These are phyloP conservation scores for Citrullus mucosospermus DNA, from an alignment of 306 rosid genomes.

Conservation along the genomic window DNA sequence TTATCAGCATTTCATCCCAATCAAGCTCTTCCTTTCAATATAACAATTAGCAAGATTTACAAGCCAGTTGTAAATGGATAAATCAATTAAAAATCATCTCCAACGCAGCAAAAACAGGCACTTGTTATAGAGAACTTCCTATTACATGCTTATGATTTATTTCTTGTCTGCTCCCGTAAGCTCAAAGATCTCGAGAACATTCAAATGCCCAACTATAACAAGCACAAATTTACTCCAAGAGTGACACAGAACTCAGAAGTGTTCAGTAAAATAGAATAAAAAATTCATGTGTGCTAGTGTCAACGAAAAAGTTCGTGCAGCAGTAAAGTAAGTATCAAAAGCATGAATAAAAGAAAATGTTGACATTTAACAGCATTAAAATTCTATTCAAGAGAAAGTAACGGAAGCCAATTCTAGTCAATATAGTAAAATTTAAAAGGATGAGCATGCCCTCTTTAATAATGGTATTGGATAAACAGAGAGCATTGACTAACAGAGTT, in stretches of 20 bases:
- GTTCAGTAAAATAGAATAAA: neutral
- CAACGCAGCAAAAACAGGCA: neutral
- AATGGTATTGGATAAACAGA: neutral
- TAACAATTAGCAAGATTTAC: slow-evolving; percentile 7
- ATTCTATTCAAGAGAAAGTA: neutral
- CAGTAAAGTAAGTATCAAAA: neutral
- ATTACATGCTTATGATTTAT: neutral
- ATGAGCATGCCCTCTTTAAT: neutral
- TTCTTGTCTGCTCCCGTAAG: neutral
- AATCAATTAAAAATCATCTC: neutral
- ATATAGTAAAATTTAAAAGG: neutral
- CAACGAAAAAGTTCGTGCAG: neutral
- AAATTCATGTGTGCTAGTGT: neutral
- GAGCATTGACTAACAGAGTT: neutral
- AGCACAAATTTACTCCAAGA: neutral
- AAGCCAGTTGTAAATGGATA: neutral
- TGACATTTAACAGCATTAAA: neutral
- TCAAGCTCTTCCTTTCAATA: slow-evolving; percentile 69
- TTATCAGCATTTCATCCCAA: slow-evolving; percentile 66
- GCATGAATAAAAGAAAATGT: neutral
- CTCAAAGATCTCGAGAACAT: neutral
- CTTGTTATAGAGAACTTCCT: neutral
- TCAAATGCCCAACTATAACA: neutral
- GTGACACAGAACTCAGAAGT: neutral
- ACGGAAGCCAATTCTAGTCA: neutral